These are phyloP conservation scores for Lenwebbia sp. DNA, from an alignment of 345 rosid species.

Conservation along the genomic window DNA sequence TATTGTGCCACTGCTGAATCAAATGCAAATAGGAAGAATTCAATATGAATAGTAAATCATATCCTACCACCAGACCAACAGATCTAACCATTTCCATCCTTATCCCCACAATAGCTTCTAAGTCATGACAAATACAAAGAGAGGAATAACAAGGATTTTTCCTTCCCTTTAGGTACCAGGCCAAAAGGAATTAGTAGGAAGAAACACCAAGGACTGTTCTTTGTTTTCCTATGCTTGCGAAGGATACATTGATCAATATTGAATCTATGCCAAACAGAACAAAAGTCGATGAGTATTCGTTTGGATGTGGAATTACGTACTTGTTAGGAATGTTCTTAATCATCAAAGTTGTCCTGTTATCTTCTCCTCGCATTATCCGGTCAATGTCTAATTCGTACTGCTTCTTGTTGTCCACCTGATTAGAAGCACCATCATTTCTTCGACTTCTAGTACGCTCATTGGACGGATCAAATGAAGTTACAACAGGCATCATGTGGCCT, in stretches of 20 bases:
- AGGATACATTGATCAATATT: neutral
- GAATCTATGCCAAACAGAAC: neutral
- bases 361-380: slow-evolving; percentile 45
- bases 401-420: slow-evolving; percentile 44
- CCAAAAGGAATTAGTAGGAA: neutral
- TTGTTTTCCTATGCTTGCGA: neutral
- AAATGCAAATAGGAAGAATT: neutral
- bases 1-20: neutral
- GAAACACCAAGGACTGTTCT: neutral
- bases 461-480: slow-evolving; percentile 29
- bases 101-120: neutral
- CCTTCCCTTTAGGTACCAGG: neutral
- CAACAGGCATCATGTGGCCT: slow-evolving; percentile 24
- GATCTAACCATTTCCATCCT: neutral
- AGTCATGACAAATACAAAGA: neutral
- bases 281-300: neutral
- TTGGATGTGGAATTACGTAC: slow-evolving; percentile 17
- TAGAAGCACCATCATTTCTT: slow-evolving; percentile 36
- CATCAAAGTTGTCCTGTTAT: slow-evolving; percentile 59
- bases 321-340: slow-evolving; percentile 79
- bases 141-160: neutral
- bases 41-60: neutral
- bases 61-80: neutral
- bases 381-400: slow-evolving; percentile 56
- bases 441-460: slow-evolving; percentile 44